Evolutionary conservation across 306 rosid genomes (phyloP), one percentile per base, ranked within the genome.

Genomic region (peach (Prunus persica)): DNA sequence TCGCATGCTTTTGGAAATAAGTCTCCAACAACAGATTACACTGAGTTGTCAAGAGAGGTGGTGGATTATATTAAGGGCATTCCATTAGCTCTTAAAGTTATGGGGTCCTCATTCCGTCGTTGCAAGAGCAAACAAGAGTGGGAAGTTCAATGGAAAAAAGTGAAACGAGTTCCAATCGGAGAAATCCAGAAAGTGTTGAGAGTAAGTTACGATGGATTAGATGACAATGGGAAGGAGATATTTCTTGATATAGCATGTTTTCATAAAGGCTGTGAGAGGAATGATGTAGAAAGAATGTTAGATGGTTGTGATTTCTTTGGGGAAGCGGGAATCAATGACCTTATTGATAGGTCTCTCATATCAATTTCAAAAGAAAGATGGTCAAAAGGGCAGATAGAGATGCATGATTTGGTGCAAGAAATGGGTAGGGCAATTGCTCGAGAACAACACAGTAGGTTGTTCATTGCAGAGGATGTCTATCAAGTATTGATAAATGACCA

Each of bases 221-320:
- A 0, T 4, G 0, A 25, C 5, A 0, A 11, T 12, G 65, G 0
- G 28, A 22, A 58, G 4, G 34, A 12, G 9, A 3, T 24, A 58
- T 58, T 58, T 24, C 65, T 58, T 24, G 65, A 58, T 24, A 58
- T 24, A 58, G 65, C 65, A 2, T 24, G 65, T 13, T 58, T 58
- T 13, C 0, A 5, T 5, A 25, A 58, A 58, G 34, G 18, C 30
- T 0, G 0, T 0, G 0, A 0, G 1, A 22, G 3, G 28, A 1
- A 5, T 0, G 1, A 1, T 24, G 30, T 58, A 0, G 0, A 24
- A 5, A 0, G 0, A 3, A 11, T 12, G 2, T 5, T 2, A 58
- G 19, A 22, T 58, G 0, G 2, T 20, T 4, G 16, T 58, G 8
- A 3, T 58, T 58, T 11, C 5, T 0, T 0, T 24, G 8, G 3